Conservation (phyloP, 1,139 yeast species). For the Nakaseomyces delphensis region DNA sequence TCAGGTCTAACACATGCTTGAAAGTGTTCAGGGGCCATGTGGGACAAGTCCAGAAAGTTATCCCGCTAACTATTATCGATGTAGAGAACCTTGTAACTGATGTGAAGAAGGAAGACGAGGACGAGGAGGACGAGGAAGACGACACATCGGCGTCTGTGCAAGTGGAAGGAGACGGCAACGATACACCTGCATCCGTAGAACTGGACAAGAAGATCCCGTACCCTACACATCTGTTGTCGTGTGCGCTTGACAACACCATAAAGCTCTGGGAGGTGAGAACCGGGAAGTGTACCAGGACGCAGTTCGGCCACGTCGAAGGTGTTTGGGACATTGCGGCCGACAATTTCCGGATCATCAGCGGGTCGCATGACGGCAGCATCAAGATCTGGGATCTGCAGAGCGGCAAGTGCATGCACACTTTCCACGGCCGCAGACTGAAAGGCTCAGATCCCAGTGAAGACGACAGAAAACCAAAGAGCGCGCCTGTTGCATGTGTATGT, state of each 20-base stretch:
- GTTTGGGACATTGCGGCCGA: slow-evolving; percentile 96
- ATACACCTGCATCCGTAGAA: background rate
- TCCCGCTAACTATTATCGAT: slow-evolving; percentile 57
- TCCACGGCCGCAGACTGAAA: slow-evolving; percentile 44
- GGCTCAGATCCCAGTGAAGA: slow-evolving; percentile 19
- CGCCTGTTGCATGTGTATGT: slow-evolving; percentile 81
- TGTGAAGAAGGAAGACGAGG: slow-evolving; percentile 20
- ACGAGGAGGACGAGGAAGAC: slow-evolving; percentile 10
- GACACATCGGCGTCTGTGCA: slow-evolving; percentile 8
- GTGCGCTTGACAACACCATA: slow-evolving; percentile 87
- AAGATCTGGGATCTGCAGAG: slow-evolving; percentile 94
- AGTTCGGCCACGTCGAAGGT: slow-evolving; percentile 96
- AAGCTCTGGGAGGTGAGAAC: slow-evolving; percentile 85
- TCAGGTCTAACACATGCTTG: slow-evolving; percentile 68
- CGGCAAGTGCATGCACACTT: slow-evolving; percentile 90
- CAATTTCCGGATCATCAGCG: slow-evolving; percentile 85
- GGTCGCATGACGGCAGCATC: slow-evolving; percentile 83
- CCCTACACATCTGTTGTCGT: slow-evolving; percentile 79
- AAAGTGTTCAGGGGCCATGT: slow-evolving; percentile 56
- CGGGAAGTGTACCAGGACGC: slow-evolving; percentile 83
- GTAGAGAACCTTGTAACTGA: slow-evolving; percentile 35
- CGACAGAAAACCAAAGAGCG: slow-evolving; percentile 18
- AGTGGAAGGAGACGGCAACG: slow-evolving; percentile 6
- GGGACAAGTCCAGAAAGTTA: slow-evolving; percentile 84
- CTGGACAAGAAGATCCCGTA: slow-evolving; percentile 32